Conservation (phyloP, 495 filamentous ascomycete genomes). For the Neurospora discreta region DNA sequence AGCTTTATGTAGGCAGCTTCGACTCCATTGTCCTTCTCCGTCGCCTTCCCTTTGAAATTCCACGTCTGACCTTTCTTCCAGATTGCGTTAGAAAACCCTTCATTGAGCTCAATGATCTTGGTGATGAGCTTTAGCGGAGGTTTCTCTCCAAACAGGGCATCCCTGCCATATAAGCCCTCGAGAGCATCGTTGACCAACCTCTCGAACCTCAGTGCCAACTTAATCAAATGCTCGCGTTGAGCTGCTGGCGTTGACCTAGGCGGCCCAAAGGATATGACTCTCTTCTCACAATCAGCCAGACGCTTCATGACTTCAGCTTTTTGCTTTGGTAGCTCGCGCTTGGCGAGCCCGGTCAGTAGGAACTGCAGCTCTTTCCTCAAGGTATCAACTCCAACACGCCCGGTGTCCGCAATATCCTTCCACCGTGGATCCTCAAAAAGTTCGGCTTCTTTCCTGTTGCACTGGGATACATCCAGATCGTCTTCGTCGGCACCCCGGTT, state of each 20-base stretch:
- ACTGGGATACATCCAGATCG: constrained; percentile 8
- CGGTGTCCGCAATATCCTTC: constrained; percentile 28
- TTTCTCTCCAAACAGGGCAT: constrained; percentile 27
- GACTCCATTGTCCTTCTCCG: no score
- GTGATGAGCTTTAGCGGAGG: constrained; percentile 26
- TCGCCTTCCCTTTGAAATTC: no score
- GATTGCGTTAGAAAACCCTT: constrained; percentile 32
- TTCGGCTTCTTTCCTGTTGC: constrained; percentile 20
- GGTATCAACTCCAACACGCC: constrained; percentile 39
- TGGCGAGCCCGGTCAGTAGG: constrained; percentile 34
- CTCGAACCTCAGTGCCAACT: constrained; percentile 4
- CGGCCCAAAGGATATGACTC: constrained; percentile 32
- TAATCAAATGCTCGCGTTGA: constrained; percentile 6
- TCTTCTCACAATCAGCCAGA: constrained; percentile 18
- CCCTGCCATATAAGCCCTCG: constrained; percentile 29
- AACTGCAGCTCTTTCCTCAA: constrained; percentile 33
- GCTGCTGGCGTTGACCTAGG: constrained; percentile 23
- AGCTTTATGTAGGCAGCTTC: no score
- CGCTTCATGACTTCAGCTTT: constrained; percentile 34
- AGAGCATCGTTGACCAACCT: constrained; percentile 1
- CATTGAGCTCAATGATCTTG: constrained; percentile 28
- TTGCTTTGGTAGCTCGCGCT: constrained; percentile 42
- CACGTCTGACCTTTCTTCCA: constrained; percentile 13
- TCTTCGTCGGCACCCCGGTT: constrained; percentile 39
- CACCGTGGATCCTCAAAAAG: constrained; percentile 33